Evolutionary conservation across 2,329 filamentous ascomycete species (phyloP), one percentile per base, ranked within the genome.

Genomic region (Gaeumannomyces sp.): DNA sequence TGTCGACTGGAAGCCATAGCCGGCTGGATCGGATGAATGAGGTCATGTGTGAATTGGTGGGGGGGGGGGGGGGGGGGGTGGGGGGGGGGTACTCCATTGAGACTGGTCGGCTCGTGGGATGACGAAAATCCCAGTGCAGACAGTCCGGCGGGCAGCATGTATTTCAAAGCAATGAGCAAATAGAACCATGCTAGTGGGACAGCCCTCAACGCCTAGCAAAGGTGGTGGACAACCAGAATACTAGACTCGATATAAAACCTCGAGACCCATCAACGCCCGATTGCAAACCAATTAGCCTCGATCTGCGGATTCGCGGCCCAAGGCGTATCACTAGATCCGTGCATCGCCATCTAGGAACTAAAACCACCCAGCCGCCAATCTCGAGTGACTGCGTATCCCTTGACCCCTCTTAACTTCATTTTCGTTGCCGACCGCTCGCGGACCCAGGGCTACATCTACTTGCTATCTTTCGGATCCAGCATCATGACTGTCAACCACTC

Each of bases 391-490:
- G 14, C 38, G 19, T 16, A 45, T 45, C 38, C 14, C 38, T 22
- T 22, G 2, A 45, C 38, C 38, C 38, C 38, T 45, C 38, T 22
- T 45, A 19, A 19, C 14, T 5, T 45, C n/a, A 8, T 22, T 25
- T 58, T 57, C 25, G 8, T 58, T 19, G 56, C 8, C 56, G 56
- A 58, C 11, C n/a, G 22, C 56, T 28, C 25, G n/a, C 10, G 68
- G 76, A 71, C 81, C 73, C 85, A 93, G 91, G 76, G 89, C 80
- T 73, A 91, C 31, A 1, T 14, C 33, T 35, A 3, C 11, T 91
- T 73, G 92, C 79, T 69, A 85, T 89, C 83, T 92, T 90, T 70
- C 90, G 93, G 90, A 93, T 93, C 59, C 13, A 35, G 6, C 71
- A 79, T 72, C 64, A 82, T 81, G 80, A 73, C 79, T 45, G 76